A percentile compares a stretch with the other conserved stretches of the same genome.
Evolutionary conservation across 139 green algal genomes (phyloP).

Genomic region (Chlamydomonas eustigma): DNA sequence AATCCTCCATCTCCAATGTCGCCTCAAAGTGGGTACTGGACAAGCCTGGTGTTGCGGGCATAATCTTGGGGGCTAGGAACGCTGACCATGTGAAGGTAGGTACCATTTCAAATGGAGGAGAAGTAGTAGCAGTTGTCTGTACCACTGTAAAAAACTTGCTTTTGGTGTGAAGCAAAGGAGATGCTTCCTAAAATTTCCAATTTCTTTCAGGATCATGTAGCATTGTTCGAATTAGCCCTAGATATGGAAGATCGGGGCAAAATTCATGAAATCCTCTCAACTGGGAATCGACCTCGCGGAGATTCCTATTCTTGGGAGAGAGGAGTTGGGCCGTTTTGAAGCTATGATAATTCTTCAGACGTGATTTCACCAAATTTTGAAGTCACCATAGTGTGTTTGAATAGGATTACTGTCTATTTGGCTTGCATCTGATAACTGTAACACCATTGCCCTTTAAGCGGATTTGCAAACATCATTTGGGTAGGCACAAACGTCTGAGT

Average conservation of each 20-base stretch:
- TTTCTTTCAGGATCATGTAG: constrained; percentile 58
- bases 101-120: neutral
- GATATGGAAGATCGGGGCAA: constrained; percentile 44
- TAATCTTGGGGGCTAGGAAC: constrained; percentile 65
- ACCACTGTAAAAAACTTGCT: no score
- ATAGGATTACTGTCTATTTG: no score
- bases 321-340: constrained; percentile 22
- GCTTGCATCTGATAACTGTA: no score
- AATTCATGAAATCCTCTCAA: constrained; percentile 63
- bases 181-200: no score
- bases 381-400: no score
- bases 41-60: constrained; percentile 42
- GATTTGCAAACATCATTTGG: no score
- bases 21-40: constrained; percentile 77
- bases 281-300: constrained; percentile 29
- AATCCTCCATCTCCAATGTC: constrained; percentile 66
- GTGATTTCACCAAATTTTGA: no score
- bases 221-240: constrained; percentile 63
- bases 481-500: no score
- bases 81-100: neutral
- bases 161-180: no score
- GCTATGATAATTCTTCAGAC: no score
- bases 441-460: no score
- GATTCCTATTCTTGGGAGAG: constrained; percentile 82
- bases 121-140: no score